phyloP scores from a whole-genome alignment of 1,284 basidiomycete genomes.

The Ustilago vetiveriae region DNA sequence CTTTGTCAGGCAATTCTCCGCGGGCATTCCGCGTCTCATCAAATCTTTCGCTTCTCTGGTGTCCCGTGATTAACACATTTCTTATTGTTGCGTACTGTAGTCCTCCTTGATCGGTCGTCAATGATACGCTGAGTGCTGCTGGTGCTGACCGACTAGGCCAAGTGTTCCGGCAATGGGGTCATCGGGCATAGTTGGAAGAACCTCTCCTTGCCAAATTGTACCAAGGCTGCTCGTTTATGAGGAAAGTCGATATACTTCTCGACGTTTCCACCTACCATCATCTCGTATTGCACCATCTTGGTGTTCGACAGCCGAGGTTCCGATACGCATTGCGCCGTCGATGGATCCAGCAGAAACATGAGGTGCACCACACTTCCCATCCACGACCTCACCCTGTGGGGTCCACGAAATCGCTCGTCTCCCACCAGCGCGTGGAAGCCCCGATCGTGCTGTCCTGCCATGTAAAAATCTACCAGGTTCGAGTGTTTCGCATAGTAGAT shows the following conservation, averaged over 20 bases:
- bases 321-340: constrained; percentile 51
- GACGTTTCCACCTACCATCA: constrained; percentile 62
- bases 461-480: constrained; percentile 48
- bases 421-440: constrained; percentile 65
- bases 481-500: constrained; percentile 58
- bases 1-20: too few species aligned
- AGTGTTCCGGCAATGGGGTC: constrained; percentile 37
- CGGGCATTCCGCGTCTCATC: too few species aligned
- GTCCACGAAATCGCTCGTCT: constrained; percentile 59
- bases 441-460: constrained; percentile 49
- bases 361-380: constrained; percentile 64
- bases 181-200: constrained; percentile 65
- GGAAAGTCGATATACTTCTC: constrained; percentile 60
- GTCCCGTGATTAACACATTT: too few species aligned
- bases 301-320: constrained; percentile 61
- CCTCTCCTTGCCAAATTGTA: constrained; percentile 54
- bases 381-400: constrained; percentile 61
- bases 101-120: too few species aligned
- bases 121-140: too few species aligned
- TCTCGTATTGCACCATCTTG: constrained; percentile 64
- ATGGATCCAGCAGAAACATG: constrained; percentile 58
- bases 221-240: constrained; percentile 64
- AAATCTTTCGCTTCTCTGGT: too few species aligned
- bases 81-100: too few species aligned
- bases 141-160: constrained; percentile 5